Percentiles rank a stretch among this genome's conserved stretches.
Conservation (phyloP, 108 stramenopile species). For the Cyclotella distinguenda region DNA sequence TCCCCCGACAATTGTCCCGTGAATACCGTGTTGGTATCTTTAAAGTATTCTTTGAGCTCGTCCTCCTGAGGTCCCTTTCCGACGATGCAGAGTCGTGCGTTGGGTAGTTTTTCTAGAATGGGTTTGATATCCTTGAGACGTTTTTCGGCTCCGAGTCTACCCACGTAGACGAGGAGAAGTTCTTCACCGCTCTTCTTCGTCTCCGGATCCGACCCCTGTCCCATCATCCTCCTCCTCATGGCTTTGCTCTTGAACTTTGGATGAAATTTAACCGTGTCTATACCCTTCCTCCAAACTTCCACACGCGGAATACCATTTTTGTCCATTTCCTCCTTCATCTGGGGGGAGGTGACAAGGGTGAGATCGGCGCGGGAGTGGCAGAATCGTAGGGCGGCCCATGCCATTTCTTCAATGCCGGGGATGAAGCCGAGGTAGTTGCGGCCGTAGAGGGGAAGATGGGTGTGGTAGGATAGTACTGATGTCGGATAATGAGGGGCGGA, state of each 20-base stretch:
- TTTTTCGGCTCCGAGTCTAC: constrained; percentile 89
- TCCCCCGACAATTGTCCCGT: constrained; percentile 64
- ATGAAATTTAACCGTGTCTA: constrained; percentile 91
- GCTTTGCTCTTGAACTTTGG: constrained; percentile 67
- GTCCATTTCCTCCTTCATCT: constrained; percentile 84
- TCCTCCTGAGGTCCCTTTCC: constrained; percentile 64
- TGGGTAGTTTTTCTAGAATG: constrained; percentile 79
- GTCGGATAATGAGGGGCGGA: not conserved
- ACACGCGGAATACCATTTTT: constrained; percentile 87
- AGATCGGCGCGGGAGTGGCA: constrained; percentile 90
- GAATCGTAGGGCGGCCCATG: constrained; percentile 74
- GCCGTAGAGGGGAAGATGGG: constrained; percentile 91
- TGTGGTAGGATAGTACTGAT: constrained; percentile 90
- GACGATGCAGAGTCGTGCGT: constrained; percentile 57
- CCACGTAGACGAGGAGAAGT: constrained; percentile 89
- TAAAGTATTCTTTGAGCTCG: constrained; percentile 52
- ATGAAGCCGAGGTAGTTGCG: constrained; percentile 82
- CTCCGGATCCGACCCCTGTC: not conserved
- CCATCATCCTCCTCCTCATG: constrained; percentile 75
- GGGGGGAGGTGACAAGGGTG: constrained; percentile 91
- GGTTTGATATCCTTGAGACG: constrained; percentile 67
- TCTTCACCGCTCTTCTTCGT: constrained; percentile 81
- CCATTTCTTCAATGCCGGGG: constrained; percentile 74
- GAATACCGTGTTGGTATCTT: constrained; percentile 62
- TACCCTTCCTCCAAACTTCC: constrained; percentile 94